These are phyloP conservation scores for Leptographium wingfieldii DNA, from an alignment of 2,329 filamentous ascomycete species.

Conservation along the genomic window DNA sequence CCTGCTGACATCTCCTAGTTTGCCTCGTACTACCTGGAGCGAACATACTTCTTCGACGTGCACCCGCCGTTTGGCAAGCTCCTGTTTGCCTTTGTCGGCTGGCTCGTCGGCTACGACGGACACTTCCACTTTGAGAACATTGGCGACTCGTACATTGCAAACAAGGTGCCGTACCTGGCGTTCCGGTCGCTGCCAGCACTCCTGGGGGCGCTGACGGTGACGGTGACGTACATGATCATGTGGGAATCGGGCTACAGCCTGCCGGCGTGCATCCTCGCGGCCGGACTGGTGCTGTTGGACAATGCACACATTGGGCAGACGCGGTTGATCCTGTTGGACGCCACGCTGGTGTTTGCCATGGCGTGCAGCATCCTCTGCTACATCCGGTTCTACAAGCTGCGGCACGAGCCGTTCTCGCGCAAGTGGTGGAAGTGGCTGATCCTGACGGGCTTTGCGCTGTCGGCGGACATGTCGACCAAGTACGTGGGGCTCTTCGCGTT, in stretches of 20 bases:
- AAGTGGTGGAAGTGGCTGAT: slow-evolving; percentile 99
- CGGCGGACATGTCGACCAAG: slow-evolving; percentile 96
- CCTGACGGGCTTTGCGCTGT: slow-evolving; percentile 84
- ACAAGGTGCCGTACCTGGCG: slow-evolving; percentile 94
- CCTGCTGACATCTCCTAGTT: slow-evolving; percentile 33
- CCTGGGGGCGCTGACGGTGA: slow-evolving; percentile 82
- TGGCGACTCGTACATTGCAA: slow-evolving; percentile 91
- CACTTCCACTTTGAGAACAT: slow-evolving; percentile 99
- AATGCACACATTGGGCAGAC: slow-evolving; percentile 98
- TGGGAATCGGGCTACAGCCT: slow-evolving; percentile 98
- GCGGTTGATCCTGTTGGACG: slow-evolving; percentile 84
- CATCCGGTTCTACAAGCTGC: slow-evolving; percentile 93
- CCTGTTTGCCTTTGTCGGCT: slow-evolving; percentile 91
- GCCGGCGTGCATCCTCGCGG: slow-evolving; percentile 77
- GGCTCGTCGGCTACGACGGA: slow-evolving; percentile 94
- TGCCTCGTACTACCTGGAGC: slow-evolving; percentile 75
- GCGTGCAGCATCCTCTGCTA: slow-evolving; percentile 88
- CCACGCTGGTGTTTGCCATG: slow-evolving; percentile 91
- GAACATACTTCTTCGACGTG: slow-evolving; percentile 99
- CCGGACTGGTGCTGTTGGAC: slow-evolving; percentile 81
- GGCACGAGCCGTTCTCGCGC: slow-evolving; percentile 75
- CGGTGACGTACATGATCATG: slow-evolving; percentile 95
- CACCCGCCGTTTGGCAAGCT: slow-evolving; percentile 98
- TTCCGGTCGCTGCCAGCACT: slow-evolving; percentile 88
- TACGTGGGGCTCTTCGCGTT: slow-evolving; percentile 97